phyloP scores from a whole-genome alignment of 2,329 filamentous ascomycete genomes.

The Corniculantispora saksenae region DNA sequence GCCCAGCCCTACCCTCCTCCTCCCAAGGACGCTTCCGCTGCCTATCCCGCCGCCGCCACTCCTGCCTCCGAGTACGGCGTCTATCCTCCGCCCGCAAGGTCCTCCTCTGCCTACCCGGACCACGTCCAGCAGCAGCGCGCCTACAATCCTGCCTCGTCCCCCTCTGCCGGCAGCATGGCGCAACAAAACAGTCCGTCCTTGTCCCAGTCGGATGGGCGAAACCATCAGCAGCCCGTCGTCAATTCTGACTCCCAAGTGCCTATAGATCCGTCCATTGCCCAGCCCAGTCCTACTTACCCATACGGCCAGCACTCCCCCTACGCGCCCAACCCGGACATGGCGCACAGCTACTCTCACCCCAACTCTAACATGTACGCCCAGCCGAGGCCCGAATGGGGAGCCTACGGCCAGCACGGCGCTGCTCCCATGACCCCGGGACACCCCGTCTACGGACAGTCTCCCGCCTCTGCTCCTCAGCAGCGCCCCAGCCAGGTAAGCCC shows the following conservation, averaged over 20 bases:
- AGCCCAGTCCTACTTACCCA: conserved; percentile 87
- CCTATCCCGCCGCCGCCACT: conserved; percentile 76
- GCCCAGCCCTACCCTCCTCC: conserved; percentile 84
- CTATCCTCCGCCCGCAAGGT: conserved; percentile 74
- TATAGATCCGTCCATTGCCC: conserved; percentile 98
- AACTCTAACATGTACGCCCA: conserved; percentile 66
- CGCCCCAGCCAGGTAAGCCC: conserved; percentile 61
- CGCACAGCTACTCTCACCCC: conserved; percentile 70
- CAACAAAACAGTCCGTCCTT: conserved; percentile 97
- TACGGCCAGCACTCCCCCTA: conserved; percentile 86
- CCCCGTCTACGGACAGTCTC: conserved; percentile 57
- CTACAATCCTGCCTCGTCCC: conserved; percentile 77
- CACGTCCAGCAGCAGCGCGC: conserved; percentile 71
- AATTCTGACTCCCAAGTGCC: conserved; percentile 96
- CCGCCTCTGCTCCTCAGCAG: conserved; percentile 55
- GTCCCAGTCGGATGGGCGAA: conserved; percentile 78
- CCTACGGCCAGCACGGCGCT: conserved; percentile 59
- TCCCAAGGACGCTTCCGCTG: conserved; percentile 73
- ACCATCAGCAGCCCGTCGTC: conserved; percentile 74
- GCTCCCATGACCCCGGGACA: conserved; percentile 53
- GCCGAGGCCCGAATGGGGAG: conserved; percentile 73
- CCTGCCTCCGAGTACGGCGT: conserved; percentile 87
- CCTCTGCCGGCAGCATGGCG: conserved; percentile 85
- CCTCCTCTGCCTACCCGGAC: conserved; percentile 76
- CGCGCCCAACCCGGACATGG: conserved; percentile 79